A percentile compares a stretch with the other conserved stretches of the same genome.
phyloP scores from a whole-genome alignment of 1,284 basidiomycete species.

The Kalmanozyma brasiliensis region DNA sequence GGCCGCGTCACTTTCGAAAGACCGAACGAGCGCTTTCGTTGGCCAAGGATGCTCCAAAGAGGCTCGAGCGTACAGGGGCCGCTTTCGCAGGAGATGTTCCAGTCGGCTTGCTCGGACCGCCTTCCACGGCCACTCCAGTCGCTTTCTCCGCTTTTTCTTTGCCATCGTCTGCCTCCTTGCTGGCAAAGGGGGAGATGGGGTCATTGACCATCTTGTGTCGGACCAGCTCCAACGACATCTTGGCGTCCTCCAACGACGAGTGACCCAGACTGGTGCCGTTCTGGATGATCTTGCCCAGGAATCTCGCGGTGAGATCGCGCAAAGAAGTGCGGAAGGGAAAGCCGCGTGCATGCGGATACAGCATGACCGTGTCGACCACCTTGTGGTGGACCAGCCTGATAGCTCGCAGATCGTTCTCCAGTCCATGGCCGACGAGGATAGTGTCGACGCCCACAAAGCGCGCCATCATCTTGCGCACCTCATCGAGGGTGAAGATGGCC shows the following conservation, averaged over 20 bases:
- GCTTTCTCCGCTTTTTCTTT: conserved; percentile 8
- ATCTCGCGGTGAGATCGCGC: conserved; percentile 52
- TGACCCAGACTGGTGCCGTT: conserved; percentile 55
- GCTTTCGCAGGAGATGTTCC: neutral
- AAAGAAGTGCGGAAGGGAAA: conserved; percentile 61
- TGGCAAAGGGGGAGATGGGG: conserved; percentile 33
- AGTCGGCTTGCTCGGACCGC: neutral
- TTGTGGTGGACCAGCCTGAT: conserved; percentile 58
- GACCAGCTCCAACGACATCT: conserved; percentile 58
- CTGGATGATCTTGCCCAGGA: conserved; percentile 63
- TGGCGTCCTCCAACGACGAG: conserved; percentile 61
- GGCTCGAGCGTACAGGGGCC: conserved; percentile 23
- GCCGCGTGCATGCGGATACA: conserved; percentile 61
- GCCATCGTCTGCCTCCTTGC: neutral
- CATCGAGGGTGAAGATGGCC: conserved; percentile 44
- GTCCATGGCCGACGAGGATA: conserved; percentile 62
- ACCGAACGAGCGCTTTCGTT: conserved; percentile 39
- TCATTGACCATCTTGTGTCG: conserved; percentile 49
- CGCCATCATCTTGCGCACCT: conserved; percentile 47
- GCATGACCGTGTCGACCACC: conserved; percentile 60
- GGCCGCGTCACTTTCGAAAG: conserved; percentile 24
- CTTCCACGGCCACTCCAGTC: conserved; percentile 24
- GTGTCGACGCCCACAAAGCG: conserved; percentile 56
- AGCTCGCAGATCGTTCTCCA: conserved; percentile 64
- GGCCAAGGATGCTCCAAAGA: conserved; percentile 37